phyloP scores from a whole-genome alignment of 208 protist genomes.

The Crithidia fasciculata region DNA sequence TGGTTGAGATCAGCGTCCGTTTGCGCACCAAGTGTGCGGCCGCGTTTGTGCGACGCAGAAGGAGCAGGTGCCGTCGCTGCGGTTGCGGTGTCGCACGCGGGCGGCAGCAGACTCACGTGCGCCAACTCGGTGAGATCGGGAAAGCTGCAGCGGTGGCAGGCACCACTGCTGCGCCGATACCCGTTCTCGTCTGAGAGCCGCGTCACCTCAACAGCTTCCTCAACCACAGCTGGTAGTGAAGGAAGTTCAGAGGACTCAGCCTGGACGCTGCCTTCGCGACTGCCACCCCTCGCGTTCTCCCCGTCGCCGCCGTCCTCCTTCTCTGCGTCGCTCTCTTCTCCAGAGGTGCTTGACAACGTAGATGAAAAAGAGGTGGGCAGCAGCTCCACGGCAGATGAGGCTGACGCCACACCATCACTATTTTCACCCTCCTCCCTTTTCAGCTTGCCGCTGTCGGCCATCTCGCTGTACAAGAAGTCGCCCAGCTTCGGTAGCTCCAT shows the following conservation, averaged over 20 bases:
- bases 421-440: not conserved
- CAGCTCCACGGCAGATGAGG: not conserved
- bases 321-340: not conserved
- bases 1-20: slow-evolving; percentile 63
- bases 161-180: slow-evolving; percentile 33
- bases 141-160: slow-evolving; percentile 35
- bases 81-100: no score
- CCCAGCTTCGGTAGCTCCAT: slow-evolving; percentile 48
- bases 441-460: no score
- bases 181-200: slow-evolving; percentile 48
- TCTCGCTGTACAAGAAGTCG: slow-evolving; percentile 43
- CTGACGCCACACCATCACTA: not conserved
- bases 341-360: not conserved
- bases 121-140: slow-evolving; percentile 36
- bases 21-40: slow-evolving; percentile 53
- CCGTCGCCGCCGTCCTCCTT: not conserved
- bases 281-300: not conserved
- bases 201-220: slow-evolving; percentile 23
- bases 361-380: slow-evolving; percentile 7
- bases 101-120: slow-evolving; percentile 1
- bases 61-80: not conserved
- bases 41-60: not conserved
- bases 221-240: not conserved
- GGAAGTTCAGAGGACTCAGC: not conserved
- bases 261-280: not conserved